Base-by-base conservation (phyloP, 1,139 yeast species). In the Hemisphaericaspora xylofermentans region DNA sequence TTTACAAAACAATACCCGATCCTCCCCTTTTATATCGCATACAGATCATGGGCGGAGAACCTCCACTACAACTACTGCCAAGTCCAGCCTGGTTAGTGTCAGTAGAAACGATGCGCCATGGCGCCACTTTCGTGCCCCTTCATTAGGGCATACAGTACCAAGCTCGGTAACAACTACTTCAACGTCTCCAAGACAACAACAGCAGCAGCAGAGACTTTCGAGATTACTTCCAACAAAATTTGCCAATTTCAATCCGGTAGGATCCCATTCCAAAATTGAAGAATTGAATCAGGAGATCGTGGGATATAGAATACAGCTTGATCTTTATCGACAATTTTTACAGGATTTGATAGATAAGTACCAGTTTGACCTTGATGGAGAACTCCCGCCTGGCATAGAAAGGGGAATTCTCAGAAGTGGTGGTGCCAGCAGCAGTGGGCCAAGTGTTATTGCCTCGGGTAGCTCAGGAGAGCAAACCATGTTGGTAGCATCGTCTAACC, bases 301-400 rank as follows among this genome's bases (percentile, higher is more conserved):
- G 1, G 65, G 72, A 15, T 72, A 70, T 49, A 63, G 66, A 39
- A 68, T 74, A 24, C 76, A 74, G 49, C 62, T 74, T 29, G 61
- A 65, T 49, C 60, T 72, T 40, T 66, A 71, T 58, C 67, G 66
- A 47, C 69, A 67, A 42, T 71, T 71, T 40, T 51, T 73, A 3
- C 76, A 68, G 40, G 61, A 60, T 37, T 46, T 69, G 39, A 67
- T 59, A 22, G 77, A 54, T 49, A 64, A 48, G 48, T 57, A 51
- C 26, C 32, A 29, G 6, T 4, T n/a, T 16, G 34, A 29, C 4
- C 16, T 25, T 13, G 29, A 22, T 7, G n/a, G 10, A 7, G 33
- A 29, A 34, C 29, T 26, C 13, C 29, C 29, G n/a, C 52, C 51
- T 5, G 27, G 32, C 6, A n/a, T 37, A 33, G 49, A 48, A 27